Percentiles rank a stretch among this genome's conserved stretches.
Conservation (phyloP, 495 filamentous ascomycete species). For the Acidiella bohemica region DNA sequence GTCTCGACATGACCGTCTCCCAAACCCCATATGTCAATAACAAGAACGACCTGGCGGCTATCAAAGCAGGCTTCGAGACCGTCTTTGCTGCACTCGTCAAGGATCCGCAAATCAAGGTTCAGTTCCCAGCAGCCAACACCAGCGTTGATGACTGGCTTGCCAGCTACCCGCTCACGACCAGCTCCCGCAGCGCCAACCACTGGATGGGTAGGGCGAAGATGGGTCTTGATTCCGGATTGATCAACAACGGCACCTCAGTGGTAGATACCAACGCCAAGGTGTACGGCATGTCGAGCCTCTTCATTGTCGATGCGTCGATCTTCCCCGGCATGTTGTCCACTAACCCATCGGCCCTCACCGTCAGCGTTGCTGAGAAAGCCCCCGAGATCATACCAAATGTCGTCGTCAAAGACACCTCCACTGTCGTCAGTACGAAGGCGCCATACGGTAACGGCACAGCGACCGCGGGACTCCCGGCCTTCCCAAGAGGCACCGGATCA, state of each 20-base stretch:
- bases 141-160: constrained; percentile 43
- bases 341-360: constrained; percentile 48
- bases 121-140: constrained; percentile 38
- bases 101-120: constrained; percentile 40
- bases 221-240: constrained; percentile 50
- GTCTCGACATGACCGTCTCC: constrained; percentile 41
- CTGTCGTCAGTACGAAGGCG: background rate
- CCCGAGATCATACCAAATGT: constrained; percentile 38
- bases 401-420: background rate
- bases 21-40: constrained; percentile 42
- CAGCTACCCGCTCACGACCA: constrained; percentile 35
- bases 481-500: too few relatives aligned
- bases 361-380: constrained; percentile 45
- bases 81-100: constrained; percentile 41
- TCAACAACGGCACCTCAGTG: constrained; percentile 45
- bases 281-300: constrained; percentile 58
- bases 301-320: constrained; percentile 49
- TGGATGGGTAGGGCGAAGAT: constrained; percentile 56
- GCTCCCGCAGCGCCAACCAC: constrained; percentile 48
- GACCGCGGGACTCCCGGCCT: too few relatives aligned
- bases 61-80: constrained; percentile 43
- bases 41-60: constrained; percentile 36
- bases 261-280: constrained; percentile 59
- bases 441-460: constrained; percentile 2
- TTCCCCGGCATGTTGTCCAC: constrained; percentile 48